Evolutionary conservation across 164 flowering plant species (phyloP), one percentile per base, ranked within the genome.

Genomic region (Stephania japonica): DNA sequence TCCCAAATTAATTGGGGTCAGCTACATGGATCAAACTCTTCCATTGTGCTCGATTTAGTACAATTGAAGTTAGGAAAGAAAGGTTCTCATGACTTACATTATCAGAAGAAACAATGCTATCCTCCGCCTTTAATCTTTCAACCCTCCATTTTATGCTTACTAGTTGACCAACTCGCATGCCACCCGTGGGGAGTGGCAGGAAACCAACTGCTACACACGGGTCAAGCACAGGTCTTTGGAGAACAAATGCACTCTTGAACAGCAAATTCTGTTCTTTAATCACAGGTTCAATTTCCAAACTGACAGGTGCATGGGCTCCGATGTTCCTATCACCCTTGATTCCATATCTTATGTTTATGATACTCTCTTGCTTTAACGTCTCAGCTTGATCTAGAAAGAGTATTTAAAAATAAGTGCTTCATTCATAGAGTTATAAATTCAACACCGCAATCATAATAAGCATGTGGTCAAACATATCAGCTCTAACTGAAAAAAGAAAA

Each of bases 191-290:
- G 63, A 96, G 87, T 69, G 99, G 94, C 73, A 93, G 93, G 79
- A 96, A 93, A 71, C 98, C 99, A 84, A 93, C 94, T n/a, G 98
- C 95, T 72, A 93, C 70, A 82, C 88, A 89, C 42, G 98, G 99
- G 44, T 96, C 93, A 70, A 90, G 89, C 66, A 93, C 92, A 70
- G 97, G 97, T 75, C 90, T 84, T 75, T 91, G 95, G 73, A 96
- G 81, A 76, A 81, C 83, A 80, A 96, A 79, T 71, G 88, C 89
- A 81, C 93, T 87, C 85, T 80, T 87, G 85, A 91, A 96, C 70
- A 88, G 80, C 80, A 91, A 78, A 62, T 79, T 78, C 70, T 80
- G 75, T 47, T 77, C 75, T 32, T 69, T 77, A 73, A 43, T 70
- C 67, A 81, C 88, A 44, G 76, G 42, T 72, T 61, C 83, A 49